Evolutionary conservation across 805 yeast species (phyloP), one percentile per base, ranked within the genome.

Genomic region (Saccharomycopsis sp.): DNA sequence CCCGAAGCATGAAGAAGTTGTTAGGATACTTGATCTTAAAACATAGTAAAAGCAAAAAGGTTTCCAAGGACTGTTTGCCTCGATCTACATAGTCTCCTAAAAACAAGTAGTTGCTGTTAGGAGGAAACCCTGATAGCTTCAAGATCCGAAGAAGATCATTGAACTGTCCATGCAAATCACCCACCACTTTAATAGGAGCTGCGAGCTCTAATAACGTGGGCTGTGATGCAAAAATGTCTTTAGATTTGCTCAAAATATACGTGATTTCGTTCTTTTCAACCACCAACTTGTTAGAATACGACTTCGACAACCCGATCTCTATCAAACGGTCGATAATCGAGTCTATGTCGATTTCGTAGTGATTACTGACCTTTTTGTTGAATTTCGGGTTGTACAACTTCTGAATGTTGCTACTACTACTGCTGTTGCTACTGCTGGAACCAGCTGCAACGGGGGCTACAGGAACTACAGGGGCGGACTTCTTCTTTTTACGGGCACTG

Each of bases 81-180:
- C 96, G 77, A 71, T 87, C 96, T 53, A 87, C 96, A 70, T 87
- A 87, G 72, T 87, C 96, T 17, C 96, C 96, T 51, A 87, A 71
- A 65, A 87, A 88, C 62, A 87, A 75, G 70, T 87, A 87, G 71
- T 87, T 87, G 19, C 90, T 78, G 62, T 82, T 80, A 5, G 96
- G 96, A 9, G 96, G 96, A 72, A 87, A 88, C 38, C 96, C 96
- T 73, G 94, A 88, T 74, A 86, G 85, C 56, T 89, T 86, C 71
- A 87, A 88, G 57, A 88, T 76, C 58, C 96, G 78, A 63, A 87
- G 82, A 64, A 87, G 75, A 69, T 87, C 96, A 54, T 86, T 84
- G 69, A 83, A 87, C 70, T 87, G 96, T 51, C 96, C 96, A 68
- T 87, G 96, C 35, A 88, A 89, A 67, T 87, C 96, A 53, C 96